phyloP scores from a whole-genome alignment of 2,329 filamentous ascomycete genomes.

The Fusarium compactum region DNA sequence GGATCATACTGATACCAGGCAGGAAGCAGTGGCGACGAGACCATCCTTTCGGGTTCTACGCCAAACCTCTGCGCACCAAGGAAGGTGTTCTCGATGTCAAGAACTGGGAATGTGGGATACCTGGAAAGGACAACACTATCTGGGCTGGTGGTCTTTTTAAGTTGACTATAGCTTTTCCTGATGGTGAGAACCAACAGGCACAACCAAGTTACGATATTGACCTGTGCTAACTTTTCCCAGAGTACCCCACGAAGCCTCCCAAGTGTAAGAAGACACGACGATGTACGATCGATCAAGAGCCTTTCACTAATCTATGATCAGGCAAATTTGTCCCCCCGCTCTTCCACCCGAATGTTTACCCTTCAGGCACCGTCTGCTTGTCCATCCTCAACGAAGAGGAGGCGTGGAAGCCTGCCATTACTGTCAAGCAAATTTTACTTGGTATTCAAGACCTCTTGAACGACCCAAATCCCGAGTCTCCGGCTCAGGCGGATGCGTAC shows the following conservation, averaged over 20 bases:
- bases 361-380: constrained; percentile 95
- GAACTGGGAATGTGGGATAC: constrained; percentile 95
- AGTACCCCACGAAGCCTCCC: constrained; percentile 98
- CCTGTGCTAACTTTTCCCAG: constrained; percentile 59
- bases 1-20: constrained; percentile 39
- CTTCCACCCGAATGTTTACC: constrained; percentile 99
- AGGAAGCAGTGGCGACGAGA: constrained; percentile 98
- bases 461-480: constrained; percentile 96
- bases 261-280: constrained; percentile 78
- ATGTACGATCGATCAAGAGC: neutral
- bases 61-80: constrained; percentile 83
- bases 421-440: constrained; percentile 95
- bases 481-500: constrained; percentile 96
- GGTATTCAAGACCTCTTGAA: constrained; percentile 96
- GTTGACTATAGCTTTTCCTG: constrained; percentile 90
- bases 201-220: neutral
- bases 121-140: constrained; percentile 95
- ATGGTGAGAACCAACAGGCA: constrained; percentile 70
- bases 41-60: constrained; percentile 97
- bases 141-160: constrained; percentile 99
- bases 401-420: constrained; percentile 98
- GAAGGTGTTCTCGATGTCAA: constrained; percentile 91
- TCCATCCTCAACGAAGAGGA: constrained; percentile 99
- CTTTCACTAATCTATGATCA: constrained; percentile 54
- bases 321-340: constrained; percentile 97